A percentile compares a stretch with the other conserved stretches of the same genome.
Evolutionary conservation across 768 basidiomycete genomes (phyloP).

Genomic region (Russula olivacea): DNA sequence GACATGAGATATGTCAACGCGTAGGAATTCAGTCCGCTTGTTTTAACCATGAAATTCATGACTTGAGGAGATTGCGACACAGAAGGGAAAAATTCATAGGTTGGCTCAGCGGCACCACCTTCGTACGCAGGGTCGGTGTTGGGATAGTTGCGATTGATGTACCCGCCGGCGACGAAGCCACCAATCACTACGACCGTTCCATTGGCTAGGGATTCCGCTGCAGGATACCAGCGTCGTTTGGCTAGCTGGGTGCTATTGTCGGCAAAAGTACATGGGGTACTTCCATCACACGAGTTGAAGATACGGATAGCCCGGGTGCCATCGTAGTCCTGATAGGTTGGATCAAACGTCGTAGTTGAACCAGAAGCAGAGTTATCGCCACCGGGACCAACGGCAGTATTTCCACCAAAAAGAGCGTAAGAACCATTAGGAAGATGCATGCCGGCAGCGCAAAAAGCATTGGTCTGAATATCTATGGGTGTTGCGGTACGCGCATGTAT

Average conservation of each 20-base stretch:
- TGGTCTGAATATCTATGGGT: conserved; percentile 67
- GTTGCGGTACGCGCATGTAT: conserved; percentile 50
- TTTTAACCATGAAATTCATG: conserved; percentile 63
- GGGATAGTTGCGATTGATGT: conserved; percentile 70
- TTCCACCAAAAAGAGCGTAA: conserved; percentile 70
- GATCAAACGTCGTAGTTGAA: conserved; percentile 48
- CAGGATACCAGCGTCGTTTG: conserved; percentile 70
- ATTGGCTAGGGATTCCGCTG: conserved; percentile 66
- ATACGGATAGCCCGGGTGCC: conserved; percentile 76
- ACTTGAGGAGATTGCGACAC: conserved; percentile 41
- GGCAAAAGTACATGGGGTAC: conserved; percentile 64
- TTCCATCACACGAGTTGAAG: conserved; percentile 63
- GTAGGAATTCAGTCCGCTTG: conserved; percentile 75
- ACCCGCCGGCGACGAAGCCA: conserved; percentile 72
- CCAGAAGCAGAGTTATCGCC: conserved; percentile 47
- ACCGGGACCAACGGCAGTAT: conserved; percentile 62
- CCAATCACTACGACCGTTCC: conserved; percentile 79
- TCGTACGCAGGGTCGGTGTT: conserved; percentile 56
- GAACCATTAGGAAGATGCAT: conserved; percentile 79
- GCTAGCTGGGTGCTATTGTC: conserved; percentile 64
- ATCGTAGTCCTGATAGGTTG: conserved; percentile 72
- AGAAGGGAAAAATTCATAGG: conserved; percentile 77
- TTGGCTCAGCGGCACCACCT: conserved; percentile 73
- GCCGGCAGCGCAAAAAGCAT: conserved; percentile 77
- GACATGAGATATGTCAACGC: conserved; percentile 69